Base-by-base conservation (phyloP, 305 asterid species). In the Ajuga reptans region DNA sequence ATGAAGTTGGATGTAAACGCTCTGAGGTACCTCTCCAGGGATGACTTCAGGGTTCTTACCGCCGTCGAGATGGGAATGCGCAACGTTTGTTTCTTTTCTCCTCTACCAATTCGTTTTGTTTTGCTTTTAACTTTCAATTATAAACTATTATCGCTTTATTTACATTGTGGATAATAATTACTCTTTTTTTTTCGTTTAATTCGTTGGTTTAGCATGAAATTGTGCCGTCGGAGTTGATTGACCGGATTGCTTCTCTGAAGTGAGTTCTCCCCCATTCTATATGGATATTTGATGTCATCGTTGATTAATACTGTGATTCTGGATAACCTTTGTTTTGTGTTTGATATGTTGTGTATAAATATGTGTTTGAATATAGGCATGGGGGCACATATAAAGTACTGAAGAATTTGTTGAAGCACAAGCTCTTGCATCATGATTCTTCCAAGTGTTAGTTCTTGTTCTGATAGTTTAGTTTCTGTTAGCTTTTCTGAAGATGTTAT, bases 31-130 rank as follows among this genome's bases (percentile, higher is more conserved):
- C 90, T 93, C 16, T 83, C 97, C 49, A 93, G 80, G 75, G 98
- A 93, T 77, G 98, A 93, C 72, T 93, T 93, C 72, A 83, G 96
- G 82, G 94, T 87, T 77, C 95, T 93, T 53, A 89, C 99, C 2
- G 96, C 97, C 12, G 97, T 93, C 54, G 99, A 93, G 62, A 80
- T 89, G 99, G 99, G 99, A 47, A 89, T 90, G 99, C 92, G 97
- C 73, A 93, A 93, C 75, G 96, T 91, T 50, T 16, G 87, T 81
- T 60, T 27, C 36, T 50, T 29, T 31, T 43, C 45, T 43, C 16
- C n/a, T 21, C 10, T 14, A 6, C 3, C 17, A 0, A 6, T 62
- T 24, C 27, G 14, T 37, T 52, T 33, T 10, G 2, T 21, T 1
- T 27, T 39, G 24, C 15, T n/a, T 11, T 45, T 31, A 9, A 9